These are phyloP conservation scores for Gossypium schwendimanii DNA, from an alignment of 441 rosid genomes.

Conservation along the genomic window DNA sequence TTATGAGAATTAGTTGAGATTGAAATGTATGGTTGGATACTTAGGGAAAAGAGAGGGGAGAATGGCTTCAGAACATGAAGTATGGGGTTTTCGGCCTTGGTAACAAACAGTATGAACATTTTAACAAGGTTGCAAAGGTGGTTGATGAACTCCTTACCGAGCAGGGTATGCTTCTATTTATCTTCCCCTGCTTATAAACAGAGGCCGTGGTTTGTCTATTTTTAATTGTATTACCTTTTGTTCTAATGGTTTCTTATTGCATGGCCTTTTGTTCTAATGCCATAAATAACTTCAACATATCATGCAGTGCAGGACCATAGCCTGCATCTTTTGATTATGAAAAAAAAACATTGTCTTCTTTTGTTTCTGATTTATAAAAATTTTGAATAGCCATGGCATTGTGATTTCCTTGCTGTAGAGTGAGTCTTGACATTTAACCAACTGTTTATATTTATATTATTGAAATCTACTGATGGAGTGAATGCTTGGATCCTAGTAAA, in stretches of 20 bases:
- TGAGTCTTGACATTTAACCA: background rate
- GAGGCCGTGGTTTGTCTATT: background rate
- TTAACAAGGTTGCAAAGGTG: slow-evolving; percentile 86
- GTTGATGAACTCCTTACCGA: slow-evolving; percentile 63
- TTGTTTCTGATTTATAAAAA: background rate
- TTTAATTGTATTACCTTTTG: background rate
- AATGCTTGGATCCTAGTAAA: background rate
- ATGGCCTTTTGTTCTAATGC: background rate
- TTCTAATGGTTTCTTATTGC: background rate
- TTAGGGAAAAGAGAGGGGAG: slow-evolving; percentile 69
- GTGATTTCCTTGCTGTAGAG: background rate
- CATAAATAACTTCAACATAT: background rate
- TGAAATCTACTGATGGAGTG: background rate
- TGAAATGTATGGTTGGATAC: slow-evolving; percentile 6
- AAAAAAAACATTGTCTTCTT: background rate
- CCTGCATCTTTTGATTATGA: background rate
- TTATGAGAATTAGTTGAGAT: background rate
- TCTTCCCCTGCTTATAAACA: background rate
- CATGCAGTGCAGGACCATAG: background rate
- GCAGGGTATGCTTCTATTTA: slow-evolving; percentile 53
- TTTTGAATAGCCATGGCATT: background rate
- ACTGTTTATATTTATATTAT: background rate
- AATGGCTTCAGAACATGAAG: slow-evolving; percentile 60
- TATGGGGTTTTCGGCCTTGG: slow-evolving; percentile 96
- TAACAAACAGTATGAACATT: slow-evolving; percentile 93